Conservation (phyloP, 176 grass and related monocot species). For the Oryza meridionalis region DNA sequence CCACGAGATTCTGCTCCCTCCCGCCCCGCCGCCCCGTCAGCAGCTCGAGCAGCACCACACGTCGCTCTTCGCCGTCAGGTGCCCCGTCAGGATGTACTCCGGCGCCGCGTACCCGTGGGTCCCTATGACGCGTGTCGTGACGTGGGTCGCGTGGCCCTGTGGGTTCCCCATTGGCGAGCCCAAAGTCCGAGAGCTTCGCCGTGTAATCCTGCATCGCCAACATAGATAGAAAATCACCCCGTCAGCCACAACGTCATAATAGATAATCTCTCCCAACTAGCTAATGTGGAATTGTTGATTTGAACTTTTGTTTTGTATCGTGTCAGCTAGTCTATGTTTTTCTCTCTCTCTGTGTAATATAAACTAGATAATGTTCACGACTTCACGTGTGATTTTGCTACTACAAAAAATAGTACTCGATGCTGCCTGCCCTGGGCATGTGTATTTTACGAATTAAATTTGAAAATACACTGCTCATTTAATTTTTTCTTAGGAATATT, state of each 20-base stretch:
- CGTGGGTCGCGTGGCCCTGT: slow-evolving; percentile 67
- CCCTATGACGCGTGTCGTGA: slow-evolving; percentile 80
- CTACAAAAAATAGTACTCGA: not conserved
- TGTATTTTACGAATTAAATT: not conserved
- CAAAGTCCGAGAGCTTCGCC: slow-evolving; percentile 96
- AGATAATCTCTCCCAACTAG: no score
- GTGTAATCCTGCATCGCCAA: slow-evolving; percentile 68
- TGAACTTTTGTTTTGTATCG: not conserved
- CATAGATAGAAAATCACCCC: no score
- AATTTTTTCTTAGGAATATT: no score
- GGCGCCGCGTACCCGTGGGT: slow-evolving; percentile 93
- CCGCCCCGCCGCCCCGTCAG: slow-evolving; percentile 63
- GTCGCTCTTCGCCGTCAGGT: slow-evolving; percentile 89
- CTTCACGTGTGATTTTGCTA: not conserved
- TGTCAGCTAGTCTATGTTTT: slow-evolving; percentile 15
- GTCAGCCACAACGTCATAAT: slow-evolving; percentile 14
- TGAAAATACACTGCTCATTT: no score
- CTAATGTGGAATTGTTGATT: not conserved
- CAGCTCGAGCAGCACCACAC: slow-evolving; percentile 90
- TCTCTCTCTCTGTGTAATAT: not conserved
- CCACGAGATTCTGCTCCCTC: slow-evolving; percentile 57
- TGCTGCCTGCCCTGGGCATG: not conserved
- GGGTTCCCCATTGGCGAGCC: slow-evolving; percentile 80
- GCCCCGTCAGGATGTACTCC: slow-evolving; percentile 88
- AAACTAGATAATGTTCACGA: not conserved